A percentile compares a stretch with the other conserved stretches of the same genome.
These are phyloP conservation scores for Rhodotorula sp. DNA, from an alignment of 1,284 basidiomycete genomes.

Conservation along the genomic window DNA sequence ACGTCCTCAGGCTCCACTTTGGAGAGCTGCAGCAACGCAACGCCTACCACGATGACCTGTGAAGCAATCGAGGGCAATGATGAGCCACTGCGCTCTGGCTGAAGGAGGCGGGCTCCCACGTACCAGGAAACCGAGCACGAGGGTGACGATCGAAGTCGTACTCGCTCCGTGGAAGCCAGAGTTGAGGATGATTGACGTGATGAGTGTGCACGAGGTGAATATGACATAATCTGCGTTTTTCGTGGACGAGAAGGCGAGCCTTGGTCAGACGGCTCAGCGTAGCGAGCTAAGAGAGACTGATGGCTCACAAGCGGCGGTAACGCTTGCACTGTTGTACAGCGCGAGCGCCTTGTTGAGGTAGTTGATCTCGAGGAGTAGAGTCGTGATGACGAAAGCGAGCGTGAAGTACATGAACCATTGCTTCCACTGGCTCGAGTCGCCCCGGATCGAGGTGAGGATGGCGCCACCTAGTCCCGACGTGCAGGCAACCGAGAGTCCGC, in stretches of 20 bases:
- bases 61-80: not conserved
- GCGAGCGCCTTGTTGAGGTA: slow-evolving; percentile 96
- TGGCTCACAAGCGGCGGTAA: not conserved
- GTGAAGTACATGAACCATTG: slow-evolving; percentile 58
- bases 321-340: slow-evolving; percentile 87
- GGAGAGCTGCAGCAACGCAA: slow-evolving; percentile 84
- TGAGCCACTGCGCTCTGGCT: slow-evolving; percentile 12
- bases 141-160: slow-evolving; percentile 73
- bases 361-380: slow-evolving; percentile 84
- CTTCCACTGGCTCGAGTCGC: slow-evolving; percentile 71
- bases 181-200: slow-evolving; percentile 65
- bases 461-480: slow-evolving; percentile 90
- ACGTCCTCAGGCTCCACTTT: slow-evolving; percentile 80
- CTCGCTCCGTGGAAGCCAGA: slow-evolving; percentile 76
- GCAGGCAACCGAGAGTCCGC: slow-evolving; percentile 92
- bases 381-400: slow-evolving; percentile 61
- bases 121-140: slow-evolving; percentile 86
- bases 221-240: slow-evolving; percentile 60
- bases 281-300: not conserved
- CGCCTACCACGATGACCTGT: slow-evolving; percentile 14
- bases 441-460: slow-evolving; percentile 75
- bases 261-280: slow-evolving; percentile 65
- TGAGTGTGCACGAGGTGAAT: slow-evolving; percentile 20
- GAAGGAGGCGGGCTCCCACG: slow-evolving; percentile 5
- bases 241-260: not conserved